Conservation (phyloP, 2,329 filamentous ascomycete genomes). For the Fusarium nisikadoi region DNA sequence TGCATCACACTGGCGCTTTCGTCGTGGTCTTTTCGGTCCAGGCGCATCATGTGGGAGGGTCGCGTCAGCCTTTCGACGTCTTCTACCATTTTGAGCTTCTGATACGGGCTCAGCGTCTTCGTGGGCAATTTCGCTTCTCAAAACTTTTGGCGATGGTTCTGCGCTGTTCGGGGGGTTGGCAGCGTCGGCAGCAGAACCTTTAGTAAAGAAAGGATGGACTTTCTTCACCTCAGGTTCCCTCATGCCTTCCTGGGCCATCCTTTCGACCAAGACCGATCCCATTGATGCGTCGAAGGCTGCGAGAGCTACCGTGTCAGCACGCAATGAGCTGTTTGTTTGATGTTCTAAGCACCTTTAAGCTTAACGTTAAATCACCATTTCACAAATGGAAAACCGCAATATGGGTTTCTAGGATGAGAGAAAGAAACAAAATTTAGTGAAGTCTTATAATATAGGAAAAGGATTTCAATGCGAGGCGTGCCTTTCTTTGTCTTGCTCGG, state of each 20-base stretch:
- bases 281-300: constrained; percentile 48
- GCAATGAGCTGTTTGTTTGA: neutral
- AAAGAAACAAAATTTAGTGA: neutral
- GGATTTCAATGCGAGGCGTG: neutral
- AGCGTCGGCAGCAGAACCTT: constrained; percentile 29
- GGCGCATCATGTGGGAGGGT: constrained; percentile 33
- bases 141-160: neutral
- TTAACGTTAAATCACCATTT: constrained; percentile 35
- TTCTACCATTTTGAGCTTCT: constrained; percentile 50
- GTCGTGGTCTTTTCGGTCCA: constrained; percentile 44
- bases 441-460: neutral
- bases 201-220: constrained; percentile 66
- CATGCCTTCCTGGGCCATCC: constrained; percentile 57
- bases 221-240: constrained; percentile 54
- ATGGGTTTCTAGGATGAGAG: neutral
- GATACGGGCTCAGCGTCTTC: constrained; percentile 9
- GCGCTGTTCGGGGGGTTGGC: constrained; percentile 4
- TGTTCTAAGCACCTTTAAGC: constrained; percentile 18
- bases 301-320: neutral
- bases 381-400: neutral
- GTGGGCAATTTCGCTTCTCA: neutral
- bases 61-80: constrained; percentile 56
- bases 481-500: constrained; percentile 5
- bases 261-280: constrained; percentile 55
- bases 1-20: constrained; percentile 36